A percentile compares a stretch with the other conserved stretches of the same genome.
Evolutionary conservation across 2,329 filamentous ascomycete species (phyloP).

Genomic region (Cryphonectria radicalis): DNA sequence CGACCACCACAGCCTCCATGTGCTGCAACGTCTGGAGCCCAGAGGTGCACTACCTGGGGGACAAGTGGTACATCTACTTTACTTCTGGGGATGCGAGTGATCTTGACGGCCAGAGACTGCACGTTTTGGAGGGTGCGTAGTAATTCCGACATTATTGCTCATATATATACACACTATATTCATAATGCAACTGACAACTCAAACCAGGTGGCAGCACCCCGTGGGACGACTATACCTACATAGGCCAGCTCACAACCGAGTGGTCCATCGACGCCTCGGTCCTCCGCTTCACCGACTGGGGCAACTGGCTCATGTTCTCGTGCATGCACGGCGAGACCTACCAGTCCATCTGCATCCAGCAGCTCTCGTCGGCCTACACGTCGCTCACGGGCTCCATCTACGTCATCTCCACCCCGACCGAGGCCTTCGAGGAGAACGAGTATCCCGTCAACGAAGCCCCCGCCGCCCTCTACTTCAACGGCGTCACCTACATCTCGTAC

Average conservation of each 20-base stretch:
- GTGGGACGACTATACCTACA: conserved; percentile 56
- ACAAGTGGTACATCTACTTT: conserved; percentile 60
- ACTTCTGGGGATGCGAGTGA: conserved; percentile 52
- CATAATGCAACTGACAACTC: background rate
- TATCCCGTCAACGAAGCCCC: conserved; percentile 60
- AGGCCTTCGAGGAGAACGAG: conserved; percentile 54
- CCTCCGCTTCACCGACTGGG: conserved; percentile 49
- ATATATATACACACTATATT: background rate
- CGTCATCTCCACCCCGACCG: conserved; percentile 55
- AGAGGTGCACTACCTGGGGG: conserved; percentile 56
- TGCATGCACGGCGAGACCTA: conserved; percentile 50
- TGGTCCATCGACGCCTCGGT: conserved; percentile 61
- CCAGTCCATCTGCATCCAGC: conserved; percentile 45
- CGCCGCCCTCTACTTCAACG: conserved; percentile 56
- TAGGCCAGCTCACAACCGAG: conserved; percentile 48
- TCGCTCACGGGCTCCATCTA: conserved; percentile 48
- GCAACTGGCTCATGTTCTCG: conserved; percentile 59
- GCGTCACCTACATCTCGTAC: conserved; percentile 57
- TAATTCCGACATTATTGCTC: too few relatives aligned
- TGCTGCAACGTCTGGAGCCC: conserved; percentile 64
- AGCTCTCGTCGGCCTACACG: conserved; percentile 45
- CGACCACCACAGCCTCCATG: conserved; percentile 48
- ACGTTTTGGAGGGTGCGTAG: conserved; percentile 53
- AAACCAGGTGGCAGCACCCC: conserved; percentile 52
- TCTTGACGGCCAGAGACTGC: conserved; percentile 53